phyloP scores from a whole-genome alignment of 768 basidiomycete genomes.

The Amanita inopinata region DNA sequence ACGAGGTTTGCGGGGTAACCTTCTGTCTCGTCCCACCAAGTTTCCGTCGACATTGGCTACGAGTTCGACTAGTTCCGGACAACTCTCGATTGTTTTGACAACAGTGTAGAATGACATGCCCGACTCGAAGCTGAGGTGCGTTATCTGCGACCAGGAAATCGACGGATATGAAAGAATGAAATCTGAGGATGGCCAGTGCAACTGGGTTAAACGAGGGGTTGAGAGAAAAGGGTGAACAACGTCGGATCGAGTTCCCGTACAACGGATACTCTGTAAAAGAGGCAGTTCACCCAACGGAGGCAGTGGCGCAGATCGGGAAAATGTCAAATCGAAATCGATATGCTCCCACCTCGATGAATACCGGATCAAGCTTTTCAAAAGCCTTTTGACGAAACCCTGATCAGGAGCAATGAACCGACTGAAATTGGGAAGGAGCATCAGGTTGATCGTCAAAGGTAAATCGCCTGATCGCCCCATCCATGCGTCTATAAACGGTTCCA shows the following conservation, averaged over 20 bases:
- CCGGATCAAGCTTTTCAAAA: background rate
- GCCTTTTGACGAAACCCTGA: background rate
- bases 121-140: too few relatives aligned
- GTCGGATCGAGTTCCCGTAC: too few relatives aligned
- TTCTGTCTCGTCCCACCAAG: background rate
- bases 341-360: background rate
- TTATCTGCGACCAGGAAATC: too few relatives aligned
- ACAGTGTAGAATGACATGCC: too few relatives aligned
- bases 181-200: too few relatives aligned
- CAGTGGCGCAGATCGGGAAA: background rate
- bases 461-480: background rate
- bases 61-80: too few relatives aligned
- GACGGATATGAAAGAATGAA: too few relatives aligned
- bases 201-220: too few relatives aligned
- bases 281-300: background rate
- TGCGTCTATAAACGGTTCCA: background rate
- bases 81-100: too few relatives aligned
- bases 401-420: too few relatives aligned
- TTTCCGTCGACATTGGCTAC: too few relatives aligned
- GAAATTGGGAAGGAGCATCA: background rate
- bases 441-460: slow-evolving; percentile 1
- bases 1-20: background rate
- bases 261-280: background rate
- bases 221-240: too few relatives aligned
- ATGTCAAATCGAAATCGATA: background rate